A percentile compares a stretch with the other conserved stretches of the same genome.
Evolutionary conservation across 2,329 filamentous ascomycete genomes (phyloP).

Genomic region (Neonectria hederae): DNA sequence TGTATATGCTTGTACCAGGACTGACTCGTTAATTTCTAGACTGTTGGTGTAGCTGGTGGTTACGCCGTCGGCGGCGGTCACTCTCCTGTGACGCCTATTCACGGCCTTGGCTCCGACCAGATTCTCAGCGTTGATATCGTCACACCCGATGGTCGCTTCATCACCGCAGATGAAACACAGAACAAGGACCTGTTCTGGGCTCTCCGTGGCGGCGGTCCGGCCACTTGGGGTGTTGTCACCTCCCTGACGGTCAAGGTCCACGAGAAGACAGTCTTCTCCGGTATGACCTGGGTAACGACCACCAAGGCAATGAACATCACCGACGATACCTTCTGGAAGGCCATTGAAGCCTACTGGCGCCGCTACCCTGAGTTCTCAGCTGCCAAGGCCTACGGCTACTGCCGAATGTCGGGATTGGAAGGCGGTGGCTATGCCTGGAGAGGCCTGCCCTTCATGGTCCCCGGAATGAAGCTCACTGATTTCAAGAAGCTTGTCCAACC

Average conservation of each 20-base stretch:
- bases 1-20: not conserved
- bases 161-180: slow-evolving; percentile 50
- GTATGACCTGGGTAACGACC: slow-evolving; percentile 50
- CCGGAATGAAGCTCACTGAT: slow-evolving; percentile 45
- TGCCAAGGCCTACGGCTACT: slow-evolving; percentile 43
- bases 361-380: slow-evolving; percentile 45
- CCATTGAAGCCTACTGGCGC: slow-evolving; percentile 45
- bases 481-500: slow-evolving; percentile 47
- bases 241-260: slow-evolving; percentile 48
- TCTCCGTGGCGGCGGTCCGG: slow-evolving; percentile 54
- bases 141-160: slow-evolving; percentile 53
- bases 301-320: slow-evolving; percentile 42
- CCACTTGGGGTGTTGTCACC: slow-evolving; percentile 53
- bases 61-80: slow-evolving; percentile 56
- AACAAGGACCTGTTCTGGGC: slow-evolving; percentile 62
- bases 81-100: slow-evolving; percentile 55
- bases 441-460: slow-evolving; percentile 48
- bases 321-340: slow-evolving; percentile 47
- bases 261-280: slow-evolving; percentile 44
- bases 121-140: slow-evolving; percentile 59
- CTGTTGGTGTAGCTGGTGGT: slow-evolving; percentile 43
- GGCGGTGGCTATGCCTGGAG: slow-evolving; percentile 39
- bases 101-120: slow-evolving; percentile 57
- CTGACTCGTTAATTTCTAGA: slow-evolving; percentile 20
- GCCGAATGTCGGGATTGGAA: slow-evolving; percentile 22